Percentiles rank a stretch among this genome's conserved stretches.
Evolutionary conservation across 805 yeast genomes (phyloP).

Genomic region (Starmerella etchellsii): DNA sequence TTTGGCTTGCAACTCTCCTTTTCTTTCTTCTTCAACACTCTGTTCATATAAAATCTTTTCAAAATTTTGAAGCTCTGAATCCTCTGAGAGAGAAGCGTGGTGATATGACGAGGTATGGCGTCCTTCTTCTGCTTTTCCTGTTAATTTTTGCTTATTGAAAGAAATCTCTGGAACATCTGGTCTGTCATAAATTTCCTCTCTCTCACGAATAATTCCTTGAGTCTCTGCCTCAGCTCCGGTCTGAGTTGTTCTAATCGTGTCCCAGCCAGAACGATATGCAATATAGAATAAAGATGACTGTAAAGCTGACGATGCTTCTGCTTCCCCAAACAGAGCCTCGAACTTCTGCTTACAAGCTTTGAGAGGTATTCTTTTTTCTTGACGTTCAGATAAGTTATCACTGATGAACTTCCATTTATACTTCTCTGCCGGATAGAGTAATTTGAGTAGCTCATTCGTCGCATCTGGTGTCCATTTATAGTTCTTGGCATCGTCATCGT

Average conservation of each 20-base stretch:
- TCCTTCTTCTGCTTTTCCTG: not conserved
- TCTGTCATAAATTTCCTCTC: no score
- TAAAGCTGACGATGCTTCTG: constrained; percentile 35
- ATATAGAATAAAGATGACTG: constrained; percentile 46
- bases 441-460: constrained; percentile 34
- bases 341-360: constrained; percentile 44
- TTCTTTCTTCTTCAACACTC: no score
- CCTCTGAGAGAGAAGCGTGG: no score
- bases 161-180: no score
- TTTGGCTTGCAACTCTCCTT: no score
- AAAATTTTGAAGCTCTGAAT: no score
- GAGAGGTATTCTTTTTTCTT: constrained; percentile 36
- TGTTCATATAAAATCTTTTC: no score
- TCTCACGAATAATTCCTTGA: no score
- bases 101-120: no score
- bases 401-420: constrained; percentile 51
- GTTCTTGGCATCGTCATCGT: constrained; percentile 6
- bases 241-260: constrained; percentile 14
- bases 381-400: constrained; percentile 23
- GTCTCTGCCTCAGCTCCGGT: constrained; percentile 13
- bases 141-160: no score
- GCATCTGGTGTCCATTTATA: constrained; percentile 34
- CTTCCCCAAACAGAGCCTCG: constrained; percentile 42
- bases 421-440: constrained; percentile 41
- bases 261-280: constrained; percentile 37